Evolutionary conservation across 176 grass and related monocot genomes (phyloP).

Genomic region (Otatea glauca): DNA sequence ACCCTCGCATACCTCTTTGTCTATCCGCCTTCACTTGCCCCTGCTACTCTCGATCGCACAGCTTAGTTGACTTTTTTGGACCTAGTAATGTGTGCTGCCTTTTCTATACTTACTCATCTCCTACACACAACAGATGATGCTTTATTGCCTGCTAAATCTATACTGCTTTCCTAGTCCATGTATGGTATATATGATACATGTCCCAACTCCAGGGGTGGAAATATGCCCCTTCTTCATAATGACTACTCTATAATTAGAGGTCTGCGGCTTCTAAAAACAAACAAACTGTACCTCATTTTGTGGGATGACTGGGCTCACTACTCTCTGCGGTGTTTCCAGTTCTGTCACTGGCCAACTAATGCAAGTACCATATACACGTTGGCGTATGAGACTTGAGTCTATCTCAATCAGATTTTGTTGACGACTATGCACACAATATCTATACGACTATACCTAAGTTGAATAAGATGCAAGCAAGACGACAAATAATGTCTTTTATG

Average conservation of each 20-base stretch:
- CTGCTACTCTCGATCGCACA: neutral
- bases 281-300: neutral
- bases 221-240: slow-evolving; percentile 7
- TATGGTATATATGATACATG: slow-evolving; percentile 4
- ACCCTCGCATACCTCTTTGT: neutral
- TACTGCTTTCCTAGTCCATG: neutral
- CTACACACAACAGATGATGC: neutral
- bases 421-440: neutral
- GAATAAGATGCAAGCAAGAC: neutral
- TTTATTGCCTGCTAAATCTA: slow-evolving; percentile 15
- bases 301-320: slow-evolving; percentile 15
- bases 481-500: neutral
- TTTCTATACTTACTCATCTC: neutral
- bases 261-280: slow-evolving; percentile 24
- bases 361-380: neutral
- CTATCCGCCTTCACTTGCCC: neutral
- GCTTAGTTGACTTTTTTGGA: neutral
- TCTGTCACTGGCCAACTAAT: neutral
- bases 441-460: neutral
- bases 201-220: slow-evolving; percentile 3
- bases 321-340: slow-evolving; percentile 9
- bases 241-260: slow-evolving; percentile 9
- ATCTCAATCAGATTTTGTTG: neutral
- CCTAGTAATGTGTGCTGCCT: neutral
- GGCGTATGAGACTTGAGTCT: neutral